Evolutionary conservation across 208 protist species (phyloP), one percentile per base, ranked within the genome.

Genomic region (Lotmaria passim): DNA sequence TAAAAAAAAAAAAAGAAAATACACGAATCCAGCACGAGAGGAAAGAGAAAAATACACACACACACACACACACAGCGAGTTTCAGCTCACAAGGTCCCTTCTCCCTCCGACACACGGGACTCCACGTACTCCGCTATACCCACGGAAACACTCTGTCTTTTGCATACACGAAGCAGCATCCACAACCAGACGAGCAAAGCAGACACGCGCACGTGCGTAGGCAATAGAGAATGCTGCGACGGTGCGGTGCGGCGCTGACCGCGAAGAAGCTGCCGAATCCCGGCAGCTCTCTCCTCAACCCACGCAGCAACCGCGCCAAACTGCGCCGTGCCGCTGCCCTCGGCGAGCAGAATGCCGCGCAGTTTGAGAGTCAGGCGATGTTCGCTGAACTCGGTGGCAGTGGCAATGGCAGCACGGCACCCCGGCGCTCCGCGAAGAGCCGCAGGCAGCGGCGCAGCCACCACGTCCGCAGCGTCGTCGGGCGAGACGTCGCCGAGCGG

Each of bases 271-370:
- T 86, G 12, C 80, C 82, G 15, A 78, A 79, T 36, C 79, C 83
- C 2, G 86, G 83, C 10, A 92, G 84, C 69, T 91, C 89, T 24
- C 83, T 91, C 7, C 73, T 83, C 1, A 92, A 94, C 67, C 84
- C 89, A 23, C 82, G 79, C 52, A 94, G 89, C 70, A 48, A 86
- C 15, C 83, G 86, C 7, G 66, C 85, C 5, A 81, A 81, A 51
- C 38, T 89, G 17, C 85, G 89, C 38, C 38, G 69, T 12, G 78
- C 79, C 19, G 57, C 78, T 58, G 71, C 70, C 19, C 63, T 77
- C 14, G 51, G 73, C 55, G 61, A 50, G 2, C 59, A 75, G 28
- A 65, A 81, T 21, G 24, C 78, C 36, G 61, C 73, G 23, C 58
- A 78, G 31, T 83, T 90, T 39, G 86, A 94, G 26, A 58, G 67